These are phyloP conservation scores for Dendrobium catenatum DNA, from an alignment of 106 monocot species.

Conservation along the genomic window DNA sequence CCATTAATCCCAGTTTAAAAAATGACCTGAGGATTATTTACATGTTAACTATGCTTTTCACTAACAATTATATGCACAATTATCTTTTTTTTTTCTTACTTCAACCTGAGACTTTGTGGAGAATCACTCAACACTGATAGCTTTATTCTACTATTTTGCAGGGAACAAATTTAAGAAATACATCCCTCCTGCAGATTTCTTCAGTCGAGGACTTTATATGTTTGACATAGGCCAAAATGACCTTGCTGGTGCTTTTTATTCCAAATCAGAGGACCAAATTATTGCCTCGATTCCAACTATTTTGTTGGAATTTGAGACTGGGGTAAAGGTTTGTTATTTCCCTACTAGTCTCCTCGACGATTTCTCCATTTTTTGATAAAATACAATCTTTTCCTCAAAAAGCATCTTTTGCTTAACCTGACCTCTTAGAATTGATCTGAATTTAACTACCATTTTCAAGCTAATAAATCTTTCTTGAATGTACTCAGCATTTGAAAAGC, in stretches of 20 bases:
- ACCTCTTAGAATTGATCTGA: too few species aligned
- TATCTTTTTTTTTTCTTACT: not conserved
- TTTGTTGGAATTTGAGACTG: constrained; percentile 70
- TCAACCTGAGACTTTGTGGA: not conserved
- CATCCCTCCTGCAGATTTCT: constrained; percentile 61
- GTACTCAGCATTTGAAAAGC: too few species aligned
- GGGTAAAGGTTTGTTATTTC: constrained; percentile 50
- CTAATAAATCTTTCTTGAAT: too few species aligned
- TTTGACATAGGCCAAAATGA: constrained; percentile 98
- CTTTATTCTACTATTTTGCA: constrained; percentile 18
- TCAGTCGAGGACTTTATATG: constrained; percentile 67
- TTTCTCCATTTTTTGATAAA: not conserved
- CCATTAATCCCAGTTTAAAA: not conserved
- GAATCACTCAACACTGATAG: not conserved
- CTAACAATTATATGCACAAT: not conserved
- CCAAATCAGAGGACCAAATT: constrained; percentile 78
- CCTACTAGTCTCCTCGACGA: not conserved
- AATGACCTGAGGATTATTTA: not conserved
- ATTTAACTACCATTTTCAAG: too few species aligned
- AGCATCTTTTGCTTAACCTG: not conserved
- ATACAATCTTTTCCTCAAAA: not conserved
- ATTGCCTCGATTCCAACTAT: constrained; percentile 77
- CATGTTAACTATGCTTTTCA: not conserved
- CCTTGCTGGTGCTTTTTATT: constrained; percentile 75
- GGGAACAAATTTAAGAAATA: constrained; percentile 58